Evolutionary conservation across 1,284 basidiomycete genomes (phyloP), one percentile per base, ranked within the genome.

Genomic region (Cryptococcus sp.): DNA sequence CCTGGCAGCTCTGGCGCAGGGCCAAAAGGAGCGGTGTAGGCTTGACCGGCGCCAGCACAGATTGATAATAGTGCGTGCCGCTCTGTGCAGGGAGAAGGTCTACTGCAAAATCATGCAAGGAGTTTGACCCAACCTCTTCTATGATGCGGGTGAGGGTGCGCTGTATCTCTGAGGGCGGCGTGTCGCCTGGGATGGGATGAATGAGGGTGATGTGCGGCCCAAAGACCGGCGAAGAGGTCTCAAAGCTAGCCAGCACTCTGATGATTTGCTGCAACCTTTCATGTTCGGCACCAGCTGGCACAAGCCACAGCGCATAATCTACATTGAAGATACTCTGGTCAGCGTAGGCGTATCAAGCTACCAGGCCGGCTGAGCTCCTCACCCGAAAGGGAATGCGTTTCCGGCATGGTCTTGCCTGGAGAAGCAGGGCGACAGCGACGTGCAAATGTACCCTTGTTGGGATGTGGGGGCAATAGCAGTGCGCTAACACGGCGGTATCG

Each of bases 61-160:
- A 67, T 57, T 75, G 72, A 58, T 64, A 73, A 59, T 69, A 73
- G 21, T 53, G 47, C n/a, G 53, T 46, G 2, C 71, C 71, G 7
- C 49, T 64, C 43, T 67, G 61, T 35, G 68, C 63, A 11, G 62
- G 51, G 5, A 24, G n/a, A 5, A 67, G 42, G 7, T 56, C 42
- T 9, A 64, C 48, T 12, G 35, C 20, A 4, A 53, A 35, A 11
- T 28, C 37, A 21, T 20, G 23, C 44, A 53, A 0, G n/a, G 35
- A 15, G 16, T 21, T 16, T 7, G 23, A 15, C n/a, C 49, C 28
- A 42, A 40, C 18, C 39, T 28, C 23, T 7, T 48, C 28, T 2
- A 61, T 50, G 6, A 53, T 45, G 37, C 36, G 20, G 8, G 36
- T 40, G 7, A 59, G 15, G 5, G 44, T 52, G 8, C 35, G 5